Base-by-base conservation (phyloP, 371 early-diverging fungal species). In the Syncephalis plumigaleata region DNA sequence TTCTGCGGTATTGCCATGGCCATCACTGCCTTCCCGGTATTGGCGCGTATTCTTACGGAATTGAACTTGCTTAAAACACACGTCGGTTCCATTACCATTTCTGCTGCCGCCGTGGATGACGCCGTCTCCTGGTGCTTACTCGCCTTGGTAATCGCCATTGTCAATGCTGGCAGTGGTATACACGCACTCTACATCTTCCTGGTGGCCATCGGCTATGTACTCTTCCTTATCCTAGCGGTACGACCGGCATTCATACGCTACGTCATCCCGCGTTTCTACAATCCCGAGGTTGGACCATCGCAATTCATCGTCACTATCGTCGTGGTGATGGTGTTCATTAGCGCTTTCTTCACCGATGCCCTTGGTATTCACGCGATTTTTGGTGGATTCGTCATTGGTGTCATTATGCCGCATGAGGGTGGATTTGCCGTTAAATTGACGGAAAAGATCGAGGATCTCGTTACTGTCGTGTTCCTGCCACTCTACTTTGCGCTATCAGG, bases 281-380 rank as follows among this genome's bases (percentile, higher is more conserved):
- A 67, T 5, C 68, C 70, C 46, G 66, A 72, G 46, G 57, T 67
- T 26, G 73, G 75, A 1, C 77, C 76, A 7, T 64, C 75, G 22
- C 78, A 75, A 25, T 50, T 70, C 24, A 64, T 82, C 44, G 71
- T 81, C 65, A 70, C 79, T 18, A 59, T 79, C 15, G 77, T 75
- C 0, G 55, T 84, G 42, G 44, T 65, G 21, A 48, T 81, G 37
- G 76, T 83, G 0, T 44, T 84, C 24, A 26, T 72, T 9, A 76
- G 79, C 26, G 78, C 84, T 3, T 87, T 77, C 65, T 77, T 90
- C 45, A 88, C 91, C 0, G 79, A 87, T 47, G 70, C 79, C 39
- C 80, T 87, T 49, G 92, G 94, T 23, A 75, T 89, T 39, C 86
- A 91, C 57, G 70, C 85, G 25, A 91, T 93, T 49, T 95, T 95